Conservation (phyloP, 202 grass and related monocot species). For the Cymbopogon flexuosus region DNA sequence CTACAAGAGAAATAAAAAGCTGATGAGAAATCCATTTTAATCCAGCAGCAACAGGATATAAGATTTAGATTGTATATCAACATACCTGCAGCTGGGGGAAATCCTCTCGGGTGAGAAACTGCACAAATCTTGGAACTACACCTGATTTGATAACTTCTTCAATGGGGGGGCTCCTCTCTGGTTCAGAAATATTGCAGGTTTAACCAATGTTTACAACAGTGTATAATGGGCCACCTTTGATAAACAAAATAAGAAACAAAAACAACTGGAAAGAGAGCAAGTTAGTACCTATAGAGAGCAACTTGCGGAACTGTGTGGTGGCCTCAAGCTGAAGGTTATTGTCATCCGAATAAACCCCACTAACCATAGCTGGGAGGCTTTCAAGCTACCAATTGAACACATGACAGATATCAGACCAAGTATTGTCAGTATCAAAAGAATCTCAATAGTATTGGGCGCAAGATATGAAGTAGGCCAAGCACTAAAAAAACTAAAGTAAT, state of each 20-base stretch:
- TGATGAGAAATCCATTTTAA: conserved; percentile 8
- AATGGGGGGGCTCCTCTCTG: conserved; percentile 87
- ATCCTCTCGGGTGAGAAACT: conserved; percentile 86
- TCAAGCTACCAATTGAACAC: conserved; percentile 62
- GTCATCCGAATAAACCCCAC: conserved; percentile 72
- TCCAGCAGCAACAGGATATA: neutral
- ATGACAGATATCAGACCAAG: conserved; percentile 13
- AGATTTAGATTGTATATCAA: neutral
- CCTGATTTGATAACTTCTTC: conserved; percentile 88
- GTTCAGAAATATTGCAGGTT: neutral
- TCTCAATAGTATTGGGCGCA: neutral
- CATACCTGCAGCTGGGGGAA: conserved; percentile 86
- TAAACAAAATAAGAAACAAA: neutral
- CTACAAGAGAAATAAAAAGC: conserved; percentile 33
- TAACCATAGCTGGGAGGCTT: conserved; percentile 81
- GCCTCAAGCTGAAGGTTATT: conserved; percentile 61
- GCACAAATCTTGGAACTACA: conserved; percentile 89
- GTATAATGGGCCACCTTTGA: neutral
- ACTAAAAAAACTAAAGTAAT: neutral
- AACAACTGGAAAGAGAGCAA: neutral
- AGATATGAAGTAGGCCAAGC: neutral
- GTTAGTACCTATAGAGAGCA: conserved; percentile 79
- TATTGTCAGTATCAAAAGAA: neutral
- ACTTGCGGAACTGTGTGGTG: conserved; percentile 85
- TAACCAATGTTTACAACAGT: conserved; percentile 7